These are phyloP conservation scores for Aspergillus incahuasiensis DNA, from an alignment of 495 filamentous ascomycete species.

Conservation along the genomic window DNA sequence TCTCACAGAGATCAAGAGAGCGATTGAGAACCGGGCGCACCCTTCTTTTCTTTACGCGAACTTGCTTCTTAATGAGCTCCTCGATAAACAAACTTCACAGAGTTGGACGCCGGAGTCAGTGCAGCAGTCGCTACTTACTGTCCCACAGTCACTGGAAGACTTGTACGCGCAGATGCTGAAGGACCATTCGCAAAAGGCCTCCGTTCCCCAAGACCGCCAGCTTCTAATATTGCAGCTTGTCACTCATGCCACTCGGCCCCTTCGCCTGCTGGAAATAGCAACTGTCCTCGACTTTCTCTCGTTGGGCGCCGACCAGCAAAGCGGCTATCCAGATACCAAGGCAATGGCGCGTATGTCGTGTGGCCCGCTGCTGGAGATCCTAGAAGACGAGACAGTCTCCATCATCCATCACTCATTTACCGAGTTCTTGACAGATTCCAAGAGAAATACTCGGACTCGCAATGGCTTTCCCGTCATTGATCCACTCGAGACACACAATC, in stretches of 20 bases:
- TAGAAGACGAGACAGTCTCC: conserved; percentile 43
- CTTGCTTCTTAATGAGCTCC: too few species aligned
- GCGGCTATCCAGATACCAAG: conserved; percentile 21
- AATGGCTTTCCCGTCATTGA: too few species aligned
- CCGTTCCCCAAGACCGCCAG: not conserved
- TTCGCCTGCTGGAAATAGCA: conserved; percentile 47
- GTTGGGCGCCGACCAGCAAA: not conserved
- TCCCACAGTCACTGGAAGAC: too few species aligned
- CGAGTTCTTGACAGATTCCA: conserved; percentile 34
- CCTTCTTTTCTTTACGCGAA: too few species aligned
- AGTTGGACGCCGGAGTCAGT: too few species aligned
- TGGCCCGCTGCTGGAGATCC: conserved; percentile 49
- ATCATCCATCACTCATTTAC: conserved; percentile 53
- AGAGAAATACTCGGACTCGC: not conserved
- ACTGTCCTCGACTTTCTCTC: conserved; percentile 23
- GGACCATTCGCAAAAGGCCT: too few species aligned
- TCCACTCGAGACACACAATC: too few species aligned
- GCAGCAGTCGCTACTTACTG: too few species aligned
- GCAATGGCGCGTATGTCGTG: conserved; percentile 27
- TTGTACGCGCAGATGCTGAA: too few species aligned
- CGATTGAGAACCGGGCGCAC: too few species aligned
- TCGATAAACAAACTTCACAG: too few species aligned
- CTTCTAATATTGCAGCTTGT: conserved; percentile 36
- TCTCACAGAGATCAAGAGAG: too few species aligned
- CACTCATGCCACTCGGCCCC: conserved; percentile 45